Percentiles rank a stretch among this genome's conserved stretches.
Conservation (phyloP, 495 filamentous ascomycete species). For the Achaetomiella virescens region DNA sequence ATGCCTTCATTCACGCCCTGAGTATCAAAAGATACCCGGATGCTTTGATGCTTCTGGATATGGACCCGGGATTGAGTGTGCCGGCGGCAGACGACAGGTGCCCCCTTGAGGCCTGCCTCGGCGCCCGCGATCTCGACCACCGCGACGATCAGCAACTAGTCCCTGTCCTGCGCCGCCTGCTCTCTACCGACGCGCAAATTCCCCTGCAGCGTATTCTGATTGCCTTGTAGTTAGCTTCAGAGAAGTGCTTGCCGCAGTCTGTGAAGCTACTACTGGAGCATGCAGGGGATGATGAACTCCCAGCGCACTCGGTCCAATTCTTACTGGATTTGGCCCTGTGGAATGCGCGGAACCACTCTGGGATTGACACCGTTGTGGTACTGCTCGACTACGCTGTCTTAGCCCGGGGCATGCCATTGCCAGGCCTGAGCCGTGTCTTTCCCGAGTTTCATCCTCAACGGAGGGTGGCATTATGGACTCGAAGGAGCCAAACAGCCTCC, state of each 20-base stretch:
- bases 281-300: not conserved
- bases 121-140: not conserved
- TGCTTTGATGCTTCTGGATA: not conserved
- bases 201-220: not conserved
- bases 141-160: not conserved
- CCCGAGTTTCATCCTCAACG: too few species aligned
- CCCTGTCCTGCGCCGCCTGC: not conserved
- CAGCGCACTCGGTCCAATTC: too few species aligned
- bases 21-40: not conserved
- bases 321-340: too few species aligned
- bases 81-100: not conserved
- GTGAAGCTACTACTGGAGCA: not conserved
- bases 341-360: not conserved
- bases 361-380: not conserved
- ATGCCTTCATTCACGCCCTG: not conserved
- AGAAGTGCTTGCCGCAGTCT: not conserved
- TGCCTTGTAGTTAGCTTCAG: not conserved
- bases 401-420: not conserved
- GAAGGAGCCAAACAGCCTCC: too few species aligned
- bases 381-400: not conserved
- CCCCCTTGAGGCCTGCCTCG: not conserved
- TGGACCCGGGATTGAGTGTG: not conserved
- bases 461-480: too few species aligned
- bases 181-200: not conserved
- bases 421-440: not conserved